phyloP scores from a whole-genome alignment of 257 asterid genomes.

The Solanum etuberosum region DNA sequence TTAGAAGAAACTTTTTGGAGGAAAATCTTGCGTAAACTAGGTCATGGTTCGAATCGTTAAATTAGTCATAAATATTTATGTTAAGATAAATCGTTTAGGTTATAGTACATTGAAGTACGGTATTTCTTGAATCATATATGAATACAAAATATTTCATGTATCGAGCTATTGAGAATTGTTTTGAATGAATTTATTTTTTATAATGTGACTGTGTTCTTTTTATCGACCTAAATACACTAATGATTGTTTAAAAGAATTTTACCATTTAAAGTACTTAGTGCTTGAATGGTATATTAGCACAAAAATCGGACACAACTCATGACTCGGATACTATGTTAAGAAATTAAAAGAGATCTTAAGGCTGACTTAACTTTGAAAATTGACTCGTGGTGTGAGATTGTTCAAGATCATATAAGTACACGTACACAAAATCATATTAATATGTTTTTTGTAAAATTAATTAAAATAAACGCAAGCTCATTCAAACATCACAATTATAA shows the following conservation, averaged over 20 bases:
- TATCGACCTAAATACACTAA: neutral
- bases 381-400: neutral
- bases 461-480: neutral
- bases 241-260: neutral
- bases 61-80: neutral
- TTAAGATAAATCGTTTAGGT: neutral
- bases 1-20: neutral
- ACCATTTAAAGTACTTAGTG: neutral
- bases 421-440: neutral
- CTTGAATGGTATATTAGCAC: neutral
- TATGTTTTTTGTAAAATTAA: neutral
- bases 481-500: neutral
- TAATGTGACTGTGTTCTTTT: neutral
- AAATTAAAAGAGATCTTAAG: neutral
- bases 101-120: neutral
- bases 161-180: neutral
- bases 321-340: neutral
- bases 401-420: neutral
- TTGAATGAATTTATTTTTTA: neutral
- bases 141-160: neutral
- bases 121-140: neutral
- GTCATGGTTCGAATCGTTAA: neutral
- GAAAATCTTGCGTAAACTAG: neutral
- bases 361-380: neutral
- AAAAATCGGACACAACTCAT: too few relatives aligned